phyloP scores from a whole-genome alignment of 306 rosid genomes.

The Vicia villosa region DNA sequence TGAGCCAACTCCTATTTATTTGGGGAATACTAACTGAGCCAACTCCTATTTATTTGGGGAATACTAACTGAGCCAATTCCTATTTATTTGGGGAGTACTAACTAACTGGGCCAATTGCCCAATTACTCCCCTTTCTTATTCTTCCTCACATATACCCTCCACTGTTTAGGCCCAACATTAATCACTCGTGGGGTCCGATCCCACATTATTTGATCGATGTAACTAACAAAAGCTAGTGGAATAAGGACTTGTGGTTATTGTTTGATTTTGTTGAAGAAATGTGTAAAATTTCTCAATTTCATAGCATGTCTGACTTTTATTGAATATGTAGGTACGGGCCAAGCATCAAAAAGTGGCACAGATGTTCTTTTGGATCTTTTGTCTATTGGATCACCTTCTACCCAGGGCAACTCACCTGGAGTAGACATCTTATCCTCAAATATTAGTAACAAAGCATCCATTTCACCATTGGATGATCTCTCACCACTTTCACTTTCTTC shows the following conservation, averaged over 20 bases:
- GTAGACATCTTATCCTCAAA: constrained; percentile 56
- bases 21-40: too few species aligned
- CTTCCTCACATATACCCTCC: too few species aligned
- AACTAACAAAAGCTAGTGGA: neutral
- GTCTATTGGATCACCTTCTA: constrained; percentile 75
- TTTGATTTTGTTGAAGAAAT: constrained; percentile 26
- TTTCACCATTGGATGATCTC: constrained; percentile 68
- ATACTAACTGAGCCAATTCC: too few species aligned
- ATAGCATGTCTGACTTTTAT: constrained; percentile 34
- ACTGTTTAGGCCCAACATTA: too few species aligned
- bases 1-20: too few species aligned
- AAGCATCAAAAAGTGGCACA: constrained; percentile 65
- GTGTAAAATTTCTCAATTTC: constrained; percentile 16
- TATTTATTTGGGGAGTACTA: too few species aligned
- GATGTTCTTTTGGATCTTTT: constrained; percentile 83
- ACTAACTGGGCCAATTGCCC: too few species aligned
- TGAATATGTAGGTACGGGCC: constrained; percentile 53
- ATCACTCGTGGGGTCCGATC: too few species aligned
- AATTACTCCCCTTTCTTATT: too few species aligned
- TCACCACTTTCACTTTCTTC: constrained; percentile 63
- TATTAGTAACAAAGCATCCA: constrained; percentile 54
- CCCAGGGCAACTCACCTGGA: constrained; percentile 52
- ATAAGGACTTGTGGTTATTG: constrained; percentile 5
- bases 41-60: too few species aligned
- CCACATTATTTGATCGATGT: neutral